phyloP scores from a whole-genome alignment of 352 stramenopile species.

The Globisporangium solare region DNA sequence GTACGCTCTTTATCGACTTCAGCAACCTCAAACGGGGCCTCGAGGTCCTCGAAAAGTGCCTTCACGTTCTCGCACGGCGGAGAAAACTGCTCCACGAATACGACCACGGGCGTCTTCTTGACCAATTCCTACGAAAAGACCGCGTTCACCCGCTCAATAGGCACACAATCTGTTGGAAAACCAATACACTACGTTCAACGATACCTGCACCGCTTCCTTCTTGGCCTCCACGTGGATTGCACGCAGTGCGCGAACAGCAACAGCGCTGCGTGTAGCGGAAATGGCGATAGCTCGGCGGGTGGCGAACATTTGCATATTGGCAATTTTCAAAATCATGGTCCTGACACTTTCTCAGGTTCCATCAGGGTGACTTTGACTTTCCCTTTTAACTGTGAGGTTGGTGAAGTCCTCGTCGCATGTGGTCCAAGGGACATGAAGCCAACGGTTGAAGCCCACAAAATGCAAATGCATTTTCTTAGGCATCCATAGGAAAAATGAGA shows the following conservation, averaged over 20 bases:
- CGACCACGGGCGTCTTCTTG: constrained; percentile 64
- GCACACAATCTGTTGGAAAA: not conserved
- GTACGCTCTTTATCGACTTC: constrained; percentile 63
- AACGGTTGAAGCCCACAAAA: too few species aligned
- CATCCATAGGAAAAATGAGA: too few species aligned
- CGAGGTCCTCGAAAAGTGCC: constrained; percentile 69
- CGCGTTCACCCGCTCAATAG: constrained; percentile 5
- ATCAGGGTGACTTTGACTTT: too few species aligned
- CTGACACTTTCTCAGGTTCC: too few species aligned
- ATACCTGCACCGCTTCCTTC: constrained; percentile 50
- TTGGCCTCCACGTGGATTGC: constrained; percentile 58
- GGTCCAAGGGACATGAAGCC: too few species aligned
- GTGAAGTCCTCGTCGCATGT: too few species aligned
- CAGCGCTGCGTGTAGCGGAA: too few species aligned
- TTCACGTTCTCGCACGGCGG: constrained; percentile 91
- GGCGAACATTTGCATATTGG: too few species aligned
- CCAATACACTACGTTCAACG: not conserved
- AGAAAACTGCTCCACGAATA: constrained; percentile 97
- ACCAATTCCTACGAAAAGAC: constrained; percentile 30
- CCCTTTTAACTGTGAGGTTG: too few species aligned
- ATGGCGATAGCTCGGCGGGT: too few species aligned
- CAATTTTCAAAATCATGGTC: too few species aligned
- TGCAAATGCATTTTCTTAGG: too few species aligned
- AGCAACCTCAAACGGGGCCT: constrained; percentile 53
- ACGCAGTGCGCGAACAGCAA: constrained; percentile 9